Conservation (phyloP, 148 eudicot species). For the Chenopodium suecicum region DNA sequence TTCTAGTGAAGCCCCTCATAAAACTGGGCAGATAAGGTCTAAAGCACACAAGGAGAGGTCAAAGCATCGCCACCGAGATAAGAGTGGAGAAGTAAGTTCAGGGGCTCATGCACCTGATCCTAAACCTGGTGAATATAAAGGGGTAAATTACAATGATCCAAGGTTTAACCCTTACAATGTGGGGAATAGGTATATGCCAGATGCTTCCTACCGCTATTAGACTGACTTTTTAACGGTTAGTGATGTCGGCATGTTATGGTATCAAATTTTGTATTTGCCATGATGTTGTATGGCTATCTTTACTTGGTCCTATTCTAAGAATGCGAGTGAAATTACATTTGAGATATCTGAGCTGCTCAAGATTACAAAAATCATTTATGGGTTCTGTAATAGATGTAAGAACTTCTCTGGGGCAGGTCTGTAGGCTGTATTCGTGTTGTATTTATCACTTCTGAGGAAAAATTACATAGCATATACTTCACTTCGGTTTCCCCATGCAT, state of each 20-base stretch:
- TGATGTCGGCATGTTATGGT: background rate
- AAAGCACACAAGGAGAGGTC: slow-evolving; percentile 78
- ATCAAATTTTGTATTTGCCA: background rate
- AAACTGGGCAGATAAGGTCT: slow-evolving; percentile 47
- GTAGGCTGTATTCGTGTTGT: background rate
- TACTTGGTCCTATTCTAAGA: background rate
- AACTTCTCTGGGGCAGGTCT: background rate
- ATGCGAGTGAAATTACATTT: background rate
- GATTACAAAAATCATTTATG: background rate
- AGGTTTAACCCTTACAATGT: slow-evolving; percentile 61
- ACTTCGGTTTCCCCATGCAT: background rate
- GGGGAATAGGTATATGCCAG: slow-evolving; percentile 55
- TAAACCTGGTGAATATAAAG: slow-evolving; percentile 52
- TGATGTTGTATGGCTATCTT: slow-evolving; percentile 3
- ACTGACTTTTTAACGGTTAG: background rate
- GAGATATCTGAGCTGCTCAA: background rate
- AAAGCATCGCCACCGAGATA: slow-evolving; percentile 75
- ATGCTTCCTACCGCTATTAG: slow-evolving; percentile 57
- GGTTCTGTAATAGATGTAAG: background rate
- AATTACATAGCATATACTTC: background rate
- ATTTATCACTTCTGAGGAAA: background rate
- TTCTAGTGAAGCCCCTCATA: slow-evolving; percentile 48
- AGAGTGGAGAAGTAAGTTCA: slow-evolving; percentile 55
- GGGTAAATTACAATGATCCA: slow-evolving; percentile 44
- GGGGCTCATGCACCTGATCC: slow-evolving; percentile 39